Percentiles rank a stretch among this genome's conserved stretches.
Evolutionary conservation across 2,329 filamentous ascomycete species (phyloP).

Genomic region (Penicillium sp.): DNA sequence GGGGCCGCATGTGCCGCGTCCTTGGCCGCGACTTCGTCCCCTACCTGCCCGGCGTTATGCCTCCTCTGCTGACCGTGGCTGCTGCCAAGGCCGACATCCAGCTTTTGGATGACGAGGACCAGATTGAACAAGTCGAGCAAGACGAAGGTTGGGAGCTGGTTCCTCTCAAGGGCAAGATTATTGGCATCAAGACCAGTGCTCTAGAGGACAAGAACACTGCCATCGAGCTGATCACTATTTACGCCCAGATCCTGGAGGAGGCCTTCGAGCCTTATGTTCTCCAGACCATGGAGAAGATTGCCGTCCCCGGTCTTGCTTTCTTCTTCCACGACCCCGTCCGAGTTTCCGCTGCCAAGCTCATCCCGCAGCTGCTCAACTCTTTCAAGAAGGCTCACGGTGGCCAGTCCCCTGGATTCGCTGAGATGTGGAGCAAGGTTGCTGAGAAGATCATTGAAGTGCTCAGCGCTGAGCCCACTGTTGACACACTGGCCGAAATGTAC

Average conservation of each 20-base stretch:
- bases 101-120: constrained; percentile 90
- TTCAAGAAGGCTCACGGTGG: constrained; percentile 91
- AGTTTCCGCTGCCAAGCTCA: constrained; percentile 90
- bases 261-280: constrained; percentile 90
- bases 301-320: constrained; percentile 89
- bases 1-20: constrained; percentile 98
- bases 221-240: constrained; percentile 97
- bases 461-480: constrained; percentile 90
- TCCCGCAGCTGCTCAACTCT: constrained; percentile 88
- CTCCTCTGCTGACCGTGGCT: constrained; percentile 85
- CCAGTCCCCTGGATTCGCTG: constrained; percentile 76
- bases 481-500: constrained; percentile 98
- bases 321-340: constrained; percentile 99
- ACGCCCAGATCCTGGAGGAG: constrained; percentile 92
- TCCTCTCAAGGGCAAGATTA: constrained; percentile 95
- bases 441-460: constrained; percentile 93
- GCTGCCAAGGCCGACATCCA: constrained; percentile 97
- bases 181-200: constrained; percentile 94
- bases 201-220: constrained; percentile 99
- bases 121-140: constrained; percentile 87
- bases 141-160: constrained; percentile 98
- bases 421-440: constrained; percentile 82
- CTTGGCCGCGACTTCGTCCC: constrained; percentile 88
- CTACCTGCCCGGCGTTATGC: constrained; percentile 92
- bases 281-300: constrained; percentile 96